Conservation (phyloP, 2,329 filamentous ascomycete species). For the Rutstroemia sp. region DNA sequence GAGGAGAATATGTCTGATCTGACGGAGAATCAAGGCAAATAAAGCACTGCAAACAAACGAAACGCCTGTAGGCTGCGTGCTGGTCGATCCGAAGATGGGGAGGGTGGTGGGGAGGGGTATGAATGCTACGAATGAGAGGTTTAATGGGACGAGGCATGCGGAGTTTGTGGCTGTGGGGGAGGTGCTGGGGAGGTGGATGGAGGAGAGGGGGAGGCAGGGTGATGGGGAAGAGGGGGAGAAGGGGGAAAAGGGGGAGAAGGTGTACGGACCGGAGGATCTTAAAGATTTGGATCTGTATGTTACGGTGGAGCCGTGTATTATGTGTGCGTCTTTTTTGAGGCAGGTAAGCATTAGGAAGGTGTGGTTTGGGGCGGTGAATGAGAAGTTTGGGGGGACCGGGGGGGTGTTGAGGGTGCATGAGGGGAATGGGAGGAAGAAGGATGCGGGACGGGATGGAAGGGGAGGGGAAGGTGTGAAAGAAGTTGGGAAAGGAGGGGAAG, state of each 20-base stretch:
- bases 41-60: constrained; percentile 80
- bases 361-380: constrained; percentile 92
- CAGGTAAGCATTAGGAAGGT: constrained; percentile 85
- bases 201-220: background rate
- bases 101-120: constrained; percentile 78
- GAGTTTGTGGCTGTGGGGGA: constrained; percentile 82
- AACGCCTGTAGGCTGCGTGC: constrained; percentile 92
- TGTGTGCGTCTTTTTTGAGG: constrained; percentile 89
- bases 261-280: constrained; percentile 49
- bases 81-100: constrained; percentile 63
- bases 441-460: no score
- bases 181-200: constrained; percentile 33
- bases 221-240: background rate
- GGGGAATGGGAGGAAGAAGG: constrained; percentile 20
- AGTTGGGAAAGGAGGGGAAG: no score
- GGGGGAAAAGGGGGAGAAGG: constrained; percentile 41
- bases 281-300: constrained; percentile 77
- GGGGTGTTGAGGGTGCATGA: constrained; percentile 80
- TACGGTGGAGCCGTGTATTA: constrained; percentile 96
- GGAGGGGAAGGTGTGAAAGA: no score
- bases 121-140: constrained; percentile 91
- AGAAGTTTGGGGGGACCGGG: constrained; percentile 93
- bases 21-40: constrained; percentile 53
- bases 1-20: no score
- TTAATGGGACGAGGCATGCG: constrained; percentile 88